Evolutionary conservation across 257 asterid genomes (phyloP), one percentile per base, ranked within the genome.

Genomic region (Cynanchum wilfordii): DNA sequence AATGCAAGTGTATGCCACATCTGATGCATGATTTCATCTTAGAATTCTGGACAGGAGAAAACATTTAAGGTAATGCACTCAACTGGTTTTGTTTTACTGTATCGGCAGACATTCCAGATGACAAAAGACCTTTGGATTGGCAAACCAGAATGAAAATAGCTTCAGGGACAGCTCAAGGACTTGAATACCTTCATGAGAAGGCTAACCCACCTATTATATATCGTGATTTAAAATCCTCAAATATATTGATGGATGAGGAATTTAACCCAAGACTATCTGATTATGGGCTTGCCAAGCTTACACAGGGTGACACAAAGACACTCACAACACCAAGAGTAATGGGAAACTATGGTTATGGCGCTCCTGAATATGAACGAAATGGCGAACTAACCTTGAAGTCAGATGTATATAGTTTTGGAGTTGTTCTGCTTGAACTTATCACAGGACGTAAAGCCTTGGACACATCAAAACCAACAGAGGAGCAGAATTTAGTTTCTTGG

Each of bases 391-490:
- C 97, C 0, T 64, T 75, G 60, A 93, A 89, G 74, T 89, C 97
- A 7, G 98, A 93, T 69, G 93, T 93, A 5, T 93, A 91, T 66
- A 89, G 94, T 69, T 93, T 88, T 50, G 97, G 97, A 3, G 93
- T 93, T 4, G 86, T 91, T 62, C 67, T 93, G 40, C 81, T 93
- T 22, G 97, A 93, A 86, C 83, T 93, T 62, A 80, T 93, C 74
- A 83, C 97, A 11, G 98, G 98, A 9, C 95, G 96, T 6, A 80
- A 79, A 69, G 96, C 97, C n/a, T 75, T 86, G 63, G 97, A 91
- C 62, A 73, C 86, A 5, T 57, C 80, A 42, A 78, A 78, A 67
- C 95, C 89, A 10, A 45, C 79, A 9, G 84, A 87, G 16, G 95
- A 90, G 81, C 98, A 89, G 79, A 82, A 81, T 57, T 78, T 93